phyloP scores from a whole-genome alignment of 2,329 filamentous ascomycete genomes.

The Cercospora nicotianae region DNA sequence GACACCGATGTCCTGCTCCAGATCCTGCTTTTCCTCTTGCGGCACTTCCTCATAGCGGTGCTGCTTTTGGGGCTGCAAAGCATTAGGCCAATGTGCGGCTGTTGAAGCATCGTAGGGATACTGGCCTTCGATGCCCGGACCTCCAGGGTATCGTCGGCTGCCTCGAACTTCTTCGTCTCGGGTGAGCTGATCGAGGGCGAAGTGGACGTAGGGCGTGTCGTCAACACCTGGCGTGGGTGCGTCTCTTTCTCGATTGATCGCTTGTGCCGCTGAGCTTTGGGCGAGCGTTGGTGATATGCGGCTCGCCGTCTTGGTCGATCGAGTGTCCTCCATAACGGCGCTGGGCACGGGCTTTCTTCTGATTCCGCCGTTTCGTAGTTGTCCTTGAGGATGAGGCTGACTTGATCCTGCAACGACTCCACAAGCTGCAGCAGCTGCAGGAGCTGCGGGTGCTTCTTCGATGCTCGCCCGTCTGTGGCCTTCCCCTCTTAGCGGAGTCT shows the following conservation, averaged over 20 bases:
- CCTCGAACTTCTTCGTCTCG: constrained; percentile 65
- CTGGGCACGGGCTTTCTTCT: constrained; percentile 40
- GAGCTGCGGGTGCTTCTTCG: constrained; percentile 15
- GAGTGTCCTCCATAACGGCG: constrained; percentile 33
- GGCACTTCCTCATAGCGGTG: constrained; percentile 28
- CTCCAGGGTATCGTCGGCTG: constrained; percentile 50
- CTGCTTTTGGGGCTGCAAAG: constrained; percentile 17
- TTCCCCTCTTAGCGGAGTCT: constrained; percentile 38
- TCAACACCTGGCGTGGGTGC: constrained; percentile 73
- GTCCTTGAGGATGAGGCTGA: constrained; percentile 1
- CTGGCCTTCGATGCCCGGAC: constrained; percentile 26
- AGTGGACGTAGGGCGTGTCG: constrained; percentile 83
- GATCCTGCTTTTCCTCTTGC: constrained; percentile 25
- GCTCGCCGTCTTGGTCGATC: constrained; percentile 1
- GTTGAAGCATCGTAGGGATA: constrained; percentile 25
- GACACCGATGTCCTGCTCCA: constrained; percentile 17
- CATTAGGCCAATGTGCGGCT: constrained; percentile 16
- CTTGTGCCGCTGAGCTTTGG: constrained; percentile 36
- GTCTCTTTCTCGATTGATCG: constrained; percentile 38
- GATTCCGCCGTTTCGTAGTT: constrained; percentile 31
- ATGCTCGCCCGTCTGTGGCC: constrained; percentile 33
- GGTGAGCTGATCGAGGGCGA: constrained; percentile 85
- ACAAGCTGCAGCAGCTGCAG: constrained; percentile 5
- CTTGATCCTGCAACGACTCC: constrained; percentile 9
- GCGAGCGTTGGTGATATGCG: constrained; percentile 29